phyloP scores from a whole-genome alignment of 2,329 filamentous ascomycete species.

The Talaromyces sp. region DNA sequence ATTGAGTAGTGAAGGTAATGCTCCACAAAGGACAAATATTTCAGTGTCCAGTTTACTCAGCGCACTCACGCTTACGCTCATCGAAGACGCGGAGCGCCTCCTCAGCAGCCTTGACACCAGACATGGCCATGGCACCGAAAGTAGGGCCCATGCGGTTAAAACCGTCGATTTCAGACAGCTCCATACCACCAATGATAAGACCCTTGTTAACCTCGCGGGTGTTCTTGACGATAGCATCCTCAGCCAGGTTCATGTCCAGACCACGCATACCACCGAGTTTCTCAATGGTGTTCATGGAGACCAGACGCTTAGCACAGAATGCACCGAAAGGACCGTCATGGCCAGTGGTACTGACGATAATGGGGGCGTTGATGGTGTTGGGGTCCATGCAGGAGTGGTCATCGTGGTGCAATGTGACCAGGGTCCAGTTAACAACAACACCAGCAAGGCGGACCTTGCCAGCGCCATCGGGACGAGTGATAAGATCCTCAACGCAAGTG shows the following conservation, averaged over 20 bases:
- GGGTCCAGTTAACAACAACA: conserved; percentile 94
- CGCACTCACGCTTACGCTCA: conserved; percentile 74
- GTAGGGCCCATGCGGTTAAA: conserved; percentile 90
- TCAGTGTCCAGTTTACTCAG: conserved; percentile 46
- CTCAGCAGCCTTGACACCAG: conserved; percentile 88
- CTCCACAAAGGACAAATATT: neutral
- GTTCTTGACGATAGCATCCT: conserved; percentile 91
- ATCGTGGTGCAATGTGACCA: conserved; percentile 84
- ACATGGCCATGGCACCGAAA: conserved; percentile 86
- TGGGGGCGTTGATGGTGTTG: conserved; percentile 91
- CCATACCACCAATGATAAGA: conserved; percentile 93
- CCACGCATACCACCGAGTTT: conserved; percentile 90
- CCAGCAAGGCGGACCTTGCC: conserved; percentile 72
- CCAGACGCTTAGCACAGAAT: conserved; percentile 87
- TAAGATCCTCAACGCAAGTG: conserved; percentile 87
- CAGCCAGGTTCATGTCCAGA: conserved; percentile 86
- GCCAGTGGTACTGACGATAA: conserved; percentile 87
- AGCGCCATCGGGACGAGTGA: conserved; percentile 67
- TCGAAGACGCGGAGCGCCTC: conserved; percentile 80
- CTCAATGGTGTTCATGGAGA: conserved; percentile 81
- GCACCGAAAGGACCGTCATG: conserved; percentile 91
- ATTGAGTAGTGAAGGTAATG: neutral
- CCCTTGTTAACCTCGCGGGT: conserved; percentile 87
- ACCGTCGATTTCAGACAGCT: conserved; percentile 85
- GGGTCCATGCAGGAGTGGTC: conserved; percentile 96